Conservation (phyloP, 805 yeast genomes). For the Cyberlindnera veronae region DNA sequence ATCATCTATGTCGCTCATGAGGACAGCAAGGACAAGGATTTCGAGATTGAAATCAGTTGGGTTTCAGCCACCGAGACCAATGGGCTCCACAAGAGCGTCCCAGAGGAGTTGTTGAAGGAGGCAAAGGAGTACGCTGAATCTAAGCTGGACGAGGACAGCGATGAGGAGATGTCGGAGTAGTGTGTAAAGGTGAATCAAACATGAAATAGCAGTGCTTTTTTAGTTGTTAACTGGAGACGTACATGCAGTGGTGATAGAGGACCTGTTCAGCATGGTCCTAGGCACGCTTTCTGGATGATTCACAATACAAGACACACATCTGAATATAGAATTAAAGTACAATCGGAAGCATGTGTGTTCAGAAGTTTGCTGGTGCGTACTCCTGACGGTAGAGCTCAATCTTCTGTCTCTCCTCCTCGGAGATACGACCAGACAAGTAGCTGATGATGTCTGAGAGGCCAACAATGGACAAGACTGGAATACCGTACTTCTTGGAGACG, state of each 20-base stretch:
- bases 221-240: too few species aligned
- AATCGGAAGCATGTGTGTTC: too few species aligned
- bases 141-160: conserved; percentile 75
- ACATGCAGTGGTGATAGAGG: not conserved
- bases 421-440: conserved; percentile 53
- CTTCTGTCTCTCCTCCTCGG: conserved; percentile 52
- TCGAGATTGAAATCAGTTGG: conserved; percentile 94
- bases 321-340: conserved; percentile 1
- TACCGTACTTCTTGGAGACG: conserved; percentile 64
- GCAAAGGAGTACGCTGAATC: conserved; percentile 83
- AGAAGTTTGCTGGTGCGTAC: conserved; percentile 30
- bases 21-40: conserved; percentile 95
- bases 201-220: too few species aligned
- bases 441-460: conserved; percentile 69
- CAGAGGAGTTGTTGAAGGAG: conserved; percentile 73
- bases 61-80: conserved; percentile 69
- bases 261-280: too few species aligned
- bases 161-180: conserved; percentile 43
- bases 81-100: conserved; percentile 77
- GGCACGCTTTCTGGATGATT: too few species aligned
- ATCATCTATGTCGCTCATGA: conserved; percentile 94
- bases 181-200: too few species aligned
- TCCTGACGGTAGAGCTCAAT: conserved; percentile 53
- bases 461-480: conserved; percentile 84
- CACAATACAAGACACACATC: not conserved